Percentiles rank a stretch among this genome's conserved stretches.
phyloP scores from a whole-genome alignment of 2,329 filamentous ascomycete species.

The Polytolypa hystricis region DNA sequence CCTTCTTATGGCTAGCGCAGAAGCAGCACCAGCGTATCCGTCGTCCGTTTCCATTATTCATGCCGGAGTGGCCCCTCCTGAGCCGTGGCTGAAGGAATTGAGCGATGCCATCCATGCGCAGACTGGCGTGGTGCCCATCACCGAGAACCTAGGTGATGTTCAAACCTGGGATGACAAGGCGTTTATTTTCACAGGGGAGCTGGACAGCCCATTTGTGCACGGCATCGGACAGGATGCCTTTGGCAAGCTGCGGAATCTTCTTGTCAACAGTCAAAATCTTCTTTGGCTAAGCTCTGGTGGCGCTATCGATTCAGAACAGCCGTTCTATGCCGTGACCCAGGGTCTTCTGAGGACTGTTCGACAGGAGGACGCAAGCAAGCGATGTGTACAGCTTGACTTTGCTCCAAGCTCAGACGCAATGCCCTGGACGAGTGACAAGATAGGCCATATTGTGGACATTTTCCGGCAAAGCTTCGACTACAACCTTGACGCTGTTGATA shows the following conservation, averaged over 20 bases:
- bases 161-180: neutral
- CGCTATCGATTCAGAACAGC: too few species aligned
- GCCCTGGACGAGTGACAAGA: too few species aligned
- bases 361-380: too few species aligned
- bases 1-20: slow-evolving; percentile 10
- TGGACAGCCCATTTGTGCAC: neutral
- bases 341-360: too few species aligned
- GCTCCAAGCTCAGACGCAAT: too few species aligned
- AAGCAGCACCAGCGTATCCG: neutral
- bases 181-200: neutral
- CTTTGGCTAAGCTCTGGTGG: slow-evolving; percentile 3
- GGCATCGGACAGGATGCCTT: neutral
- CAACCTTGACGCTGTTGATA: too few species aligned
- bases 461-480: too few species aligned
- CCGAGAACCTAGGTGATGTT: neutral
- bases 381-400: too few species aligned
- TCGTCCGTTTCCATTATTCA: neutral
- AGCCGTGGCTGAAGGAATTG: neutral
- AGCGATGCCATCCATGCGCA: neutral
- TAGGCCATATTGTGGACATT: too few species aligned
- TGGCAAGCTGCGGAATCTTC: slow-evolving; percentile 1
- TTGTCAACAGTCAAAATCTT: slow-evolving; percentile 1
- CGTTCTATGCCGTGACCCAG: too few species aligned
- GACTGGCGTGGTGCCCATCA: neutral
- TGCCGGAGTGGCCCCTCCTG: neutral